Base-by-base conservation (phyloP, 768 basidiomycete genomes). In the Naganishia onofrii region DNA sequence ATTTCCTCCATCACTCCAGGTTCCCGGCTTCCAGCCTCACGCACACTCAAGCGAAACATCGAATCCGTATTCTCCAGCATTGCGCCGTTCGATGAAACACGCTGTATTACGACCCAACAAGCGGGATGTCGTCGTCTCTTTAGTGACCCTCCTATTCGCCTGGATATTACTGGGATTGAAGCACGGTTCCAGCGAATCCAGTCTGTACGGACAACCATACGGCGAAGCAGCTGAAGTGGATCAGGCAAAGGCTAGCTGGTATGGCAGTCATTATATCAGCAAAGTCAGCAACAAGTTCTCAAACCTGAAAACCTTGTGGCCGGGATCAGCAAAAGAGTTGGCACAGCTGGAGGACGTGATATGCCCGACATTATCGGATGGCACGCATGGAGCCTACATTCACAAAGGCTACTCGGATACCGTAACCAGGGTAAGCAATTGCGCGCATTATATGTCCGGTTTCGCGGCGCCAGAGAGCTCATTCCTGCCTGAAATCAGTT, bases 91-190 rank as follows among this genome's bases (percentile, higher is more conserved):
- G n/a, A 60, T 32, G 53, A 23, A 17, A 52, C 51, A 42, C 2
- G 26, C 32, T n/a, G 31, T 9, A 19, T 60, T 78, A 28, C 70
- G 76, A 36, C 78, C 78, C 0, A 76, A 75, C 19, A 64, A 77
- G 36, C 71, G 79, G 13, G 79, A 80, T 69, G n/a, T 80, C 13
- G 55, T 80, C n/a, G 55, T 79, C n/a, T 74, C 74, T 65, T 64
- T 78, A 4, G 26, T 78, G 32, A 79, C 79, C 15, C 67, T 80
- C 2, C 72, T 77, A 19, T 73, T 77, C 63, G 74, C 75, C 0
- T 79, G 76, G 67, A 65, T 79, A 23, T 26, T 77, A 29, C 73
- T 79, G 56, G 71, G 71, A 5, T 38, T 69, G 23, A 69, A 19
- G 29, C 64, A 46, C 32, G 23, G 19, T 2, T 34, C 53, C 1